Evolutionary conservation across 805 yeast species (phyloP).

Genomic region (Babjeviella inositovora): DNA sequence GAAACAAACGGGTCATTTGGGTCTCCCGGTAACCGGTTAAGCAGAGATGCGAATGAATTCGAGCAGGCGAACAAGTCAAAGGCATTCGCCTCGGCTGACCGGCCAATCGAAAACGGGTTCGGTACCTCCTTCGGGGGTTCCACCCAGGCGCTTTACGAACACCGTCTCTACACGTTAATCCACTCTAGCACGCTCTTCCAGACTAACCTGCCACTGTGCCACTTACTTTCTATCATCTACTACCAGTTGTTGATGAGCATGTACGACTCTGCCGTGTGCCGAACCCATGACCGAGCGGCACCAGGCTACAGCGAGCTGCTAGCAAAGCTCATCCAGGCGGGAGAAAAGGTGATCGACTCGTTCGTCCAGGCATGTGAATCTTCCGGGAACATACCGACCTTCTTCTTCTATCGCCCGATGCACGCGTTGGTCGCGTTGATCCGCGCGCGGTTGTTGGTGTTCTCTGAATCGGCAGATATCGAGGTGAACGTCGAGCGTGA

Average conservation of each 20-base stretch:
- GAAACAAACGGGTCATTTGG: neutral
- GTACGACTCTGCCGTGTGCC: constrained; percentile 34
- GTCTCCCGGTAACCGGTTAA: no score
- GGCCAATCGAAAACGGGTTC: constrained; percentile 1
- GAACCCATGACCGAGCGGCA: no score
- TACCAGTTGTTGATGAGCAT: constrained; percentile 32
- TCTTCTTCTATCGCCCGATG: constrained; percentile 35
- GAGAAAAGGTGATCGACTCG: constrained; percentile 27
- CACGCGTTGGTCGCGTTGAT: constrained; percentile 31
- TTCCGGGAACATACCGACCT: constrained; percentile 26
- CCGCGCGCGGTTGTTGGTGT: constrained; percentile 25
- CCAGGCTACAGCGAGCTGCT: constrained; percentile 5
- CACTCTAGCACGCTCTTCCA: constrained; percentile 20
- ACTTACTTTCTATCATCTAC: constrained; percentile 24
- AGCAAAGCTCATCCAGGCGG: constrained; percentile 21
- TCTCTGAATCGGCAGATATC: constrained; percentile 17
- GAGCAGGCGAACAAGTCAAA: constrained; percentile 1
- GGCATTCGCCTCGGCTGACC: constrained; percentile 1
- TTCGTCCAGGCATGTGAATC: constrained; percentile 22
- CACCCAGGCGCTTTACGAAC: constrained; percentile 21
- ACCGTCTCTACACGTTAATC: constrained; percentile 18
- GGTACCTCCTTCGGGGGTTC: constrained; percentile 7
- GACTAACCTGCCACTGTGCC: constrained; percentile 15
- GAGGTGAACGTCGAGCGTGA: constrained; percentile 14
- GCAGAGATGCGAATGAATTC: constrained; percentile 2